Evolutionary conservation across 2,329 filamentous ascomycete genomes (phyloP), one percentile per base, ranked within the genome.

Genomic region (Penicillium digitatum): DNA sequence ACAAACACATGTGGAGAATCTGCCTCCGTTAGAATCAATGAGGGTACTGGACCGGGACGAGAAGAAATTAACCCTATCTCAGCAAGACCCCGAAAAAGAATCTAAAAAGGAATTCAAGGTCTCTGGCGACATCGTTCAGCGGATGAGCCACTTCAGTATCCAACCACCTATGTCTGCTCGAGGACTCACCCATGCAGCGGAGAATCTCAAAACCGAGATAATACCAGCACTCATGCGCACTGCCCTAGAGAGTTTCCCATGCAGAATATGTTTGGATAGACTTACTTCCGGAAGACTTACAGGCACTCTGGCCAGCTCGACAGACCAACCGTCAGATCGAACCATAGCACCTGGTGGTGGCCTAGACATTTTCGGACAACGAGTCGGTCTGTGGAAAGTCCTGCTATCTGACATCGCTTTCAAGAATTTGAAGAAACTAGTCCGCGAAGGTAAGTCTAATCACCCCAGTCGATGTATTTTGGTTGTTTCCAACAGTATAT

Each of bases 371-470:
- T 63, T 62, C 12, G 63, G 60, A 1, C 56, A 56, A 31, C 37
- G 29, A 9, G n/a, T 63, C 6, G 62, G 63, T 1, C 9, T 47
- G 6, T 66, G 62, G 63, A 64, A 65, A 38, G 53, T 65, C 2
- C 38, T 62, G 12, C 45, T 66, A 0, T 64, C 63, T 11, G 45
- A 52, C 2, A 22, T 29, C 0, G 62, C 62, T n/a, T 55, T 62
- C 11, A 57, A 43, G 0, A 57, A 42, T 32, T 14, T 52, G 3
- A 58, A 54, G 20, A 55, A 39, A 18, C 24, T 61, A 7, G 40
- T 46, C 16, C 35, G n/a, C 11, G 26, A 7, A 37, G 52, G 55
- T 44, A 38, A 6, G 31, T 40, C 20, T 37, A 3, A 14, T 14
- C 18, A 1, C 2, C n/a, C 3, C 14, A n/a, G 5, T 11, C 5